Evolutionary conservation across 1,139 yeast genomes (phyloP), one percentile per base, ranked within the genome.

Genomic region (Yamadazyma songkhlaensis): DNA sequence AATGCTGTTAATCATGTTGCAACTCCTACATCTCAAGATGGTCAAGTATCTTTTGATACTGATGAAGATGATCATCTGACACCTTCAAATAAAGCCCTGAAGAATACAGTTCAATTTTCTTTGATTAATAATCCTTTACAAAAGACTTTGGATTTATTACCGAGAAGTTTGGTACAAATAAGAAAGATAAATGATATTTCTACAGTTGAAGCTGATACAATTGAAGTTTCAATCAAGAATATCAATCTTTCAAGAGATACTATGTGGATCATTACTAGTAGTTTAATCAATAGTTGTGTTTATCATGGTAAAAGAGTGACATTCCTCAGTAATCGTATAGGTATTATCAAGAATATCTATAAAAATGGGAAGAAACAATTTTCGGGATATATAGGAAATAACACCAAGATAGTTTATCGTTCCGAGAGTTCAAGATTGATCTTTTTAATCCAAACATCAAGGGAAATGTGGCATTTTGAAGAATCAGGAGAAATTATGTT

Each of bases 401-500:
- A 78, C 25, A 90, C 98, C 4, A 83, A 83, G 47, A 66, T 92
- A 13, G 86, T 89, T 0, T 92, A 85, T 54, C 72, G 98, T 36
- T 87, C 96, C 1, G 97, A 92, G 51, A 83, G 96, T 32, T 95
- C 97, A 2, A 78, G 86, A 41, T 64, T 90, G 42, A 77, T 89
- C 9, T 86, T 90, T 35, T 69, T 94, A 44, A 80, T 94, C 36
- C 98, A 94, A 56, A 78, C 90, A 47, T 86, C 97, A 1, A 74
- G 84, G 29, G 99, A 94, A 54, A 94, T 92, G 97, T 94, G 97
- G 95, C 89, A 90, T 55, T 94, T 94, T 59, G 97, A 92, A 60
- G 97, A 90, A 54, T 85, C 84, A 49, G 98, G 98, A 0, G 97
- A 90, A 53, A 85, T 90, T 36, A 78, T 88, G 76, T 92, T 90